phyloP scores from a whole-genome alignment of 257 asterid species.

The Buddleja alternifolia region DNA sequence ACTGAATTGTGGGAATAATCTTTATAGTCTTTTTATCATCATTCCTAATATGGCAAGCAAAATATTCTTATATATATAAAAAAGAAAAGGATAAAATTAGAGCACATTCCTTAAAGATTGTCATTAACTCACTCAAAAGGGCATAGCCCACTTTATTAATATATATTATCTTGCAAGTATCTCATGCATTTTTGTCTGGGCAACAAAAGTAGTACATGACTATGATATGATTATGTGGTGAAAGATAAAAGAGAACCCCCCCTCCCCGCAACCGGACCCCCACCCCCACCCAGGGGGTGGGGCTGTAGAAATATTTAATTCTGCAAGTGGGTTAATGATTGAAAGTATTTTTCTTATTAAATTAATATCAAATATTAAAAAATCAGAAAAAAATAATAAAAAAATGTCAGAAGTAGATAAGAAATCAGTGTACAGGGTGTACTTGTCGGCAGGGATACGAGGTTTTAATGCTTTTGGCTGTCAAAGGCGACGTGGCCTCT shows the following conservation, averaged over 20 bases:
- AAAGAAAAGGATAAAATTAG: background rate
- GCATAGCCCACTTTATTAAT: conserved; percentile 27
- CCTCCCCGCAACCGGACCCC: conserved; percentile 4
- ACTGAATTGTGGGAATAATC: background rate
- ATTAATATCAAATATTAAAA: conserved; percentile 16
- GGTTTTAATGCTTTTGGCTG: conserved; percentile 49
- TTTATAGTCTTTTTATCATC: background rate
- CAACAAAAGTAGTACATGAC: conserved; percentile 46
- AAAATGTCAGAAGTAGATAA: conserved; percentile 33
- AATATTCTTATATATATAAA: background rate
- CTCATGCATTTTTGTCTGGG: conserved; percentile 34
- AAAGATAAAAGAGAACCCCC: conserved; percentile 22
- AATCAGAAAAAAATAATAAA: conserved; percentile 9
- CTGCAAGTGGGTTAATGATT: conserved; percentile 41
- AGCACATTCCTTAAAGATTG: conserved; percentile 43
- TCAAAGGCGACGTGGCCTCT: conserved; percentile 67
- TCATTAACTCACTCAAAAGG: conserved; percentile 29
- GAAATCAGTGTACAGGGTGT: conserved; percentile 40
- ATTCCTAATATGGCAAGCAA: conserved; percentile 31
- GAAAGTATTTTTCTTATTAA: background rate
- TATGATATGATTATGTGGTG: conserved; percentile 45
- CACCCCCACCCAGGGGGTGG: background rate
- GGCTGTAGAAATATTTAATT: background rate
- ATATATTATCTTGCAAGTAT: conserved; percentile 49
- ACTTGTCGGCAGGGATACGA: conserved; percentile 86